Percentiles rank a stretch among this genome's conserved stretches.
These are phyloP conservation scores for Fusarium setosum DNA, from an alignment of 2,329 filamentous ascomycete species.

Conservation along the genomic window DNA sequence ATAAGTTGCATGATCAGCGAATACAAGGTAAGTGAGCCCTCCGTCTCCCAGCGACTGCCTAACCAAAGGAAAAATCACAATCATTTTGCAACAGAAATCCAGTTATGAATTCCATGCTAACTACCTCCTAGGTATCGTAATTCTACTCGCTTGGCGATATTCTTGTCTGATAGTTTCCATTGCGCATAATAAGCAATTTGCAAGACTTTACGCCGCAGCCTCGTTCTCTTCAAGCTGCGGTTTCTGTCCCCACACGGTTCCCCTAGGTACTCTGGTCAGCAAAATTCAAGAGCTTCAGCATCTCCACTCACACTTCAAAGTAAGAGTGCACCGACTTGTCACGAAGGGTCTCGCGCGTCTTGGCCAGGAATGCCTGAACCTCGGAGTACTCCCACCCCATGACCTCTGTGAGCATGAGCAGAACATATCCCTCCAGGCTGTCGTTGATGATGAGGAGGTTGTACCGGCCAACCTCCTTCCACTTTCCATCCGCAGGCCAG, in stretches of 20 bases:
- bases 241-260: slow-evolving; percentile 4
- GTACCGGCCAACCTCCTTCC: slow-evolving; percentile 43
- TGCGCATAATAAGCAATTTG: not conserved
- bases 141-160: too few relatives aligned
- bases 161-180: too few relatives aligned
- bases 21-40: too few relatives aligned
- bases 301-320: slow-evolving; percentile 35
- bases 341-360: slow-evolving; percentile 39
- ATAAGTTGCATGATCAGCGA: too few relatives aligned
- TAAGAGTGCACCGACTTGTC: slow-evolving; percentile 37
- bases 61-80: too few relatives aligned
- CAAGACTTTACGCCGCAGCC: not conserved
- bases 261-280: not conserved
- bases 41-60: too few relatives aligned
- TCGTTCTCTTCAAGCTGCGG: not conserved
- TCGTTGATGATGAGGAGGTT: slow-evolving; percentile 19
- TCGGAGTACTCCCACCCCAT: not conserved
- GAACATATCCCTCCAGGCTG: not conserved
- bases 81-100: too few relatives aligned
- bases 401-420: not conserved
- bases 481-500: slow-evolving; percentile 37
- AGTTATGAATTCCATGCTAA: too few relatives aligned
- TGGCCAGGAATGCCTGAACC: slow-evolving; percentile 34
- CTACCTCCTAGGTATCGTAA: too few relatives aligned
- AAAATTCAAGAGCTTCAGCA: not conserved